A percentile compares a stretch with the other conserved stretches of the same genome.
These are phyloP conservation scores for Prunus padus DNA, from an alignment of 306 rosid genomes.

Conservation along the genomic window DNA sequence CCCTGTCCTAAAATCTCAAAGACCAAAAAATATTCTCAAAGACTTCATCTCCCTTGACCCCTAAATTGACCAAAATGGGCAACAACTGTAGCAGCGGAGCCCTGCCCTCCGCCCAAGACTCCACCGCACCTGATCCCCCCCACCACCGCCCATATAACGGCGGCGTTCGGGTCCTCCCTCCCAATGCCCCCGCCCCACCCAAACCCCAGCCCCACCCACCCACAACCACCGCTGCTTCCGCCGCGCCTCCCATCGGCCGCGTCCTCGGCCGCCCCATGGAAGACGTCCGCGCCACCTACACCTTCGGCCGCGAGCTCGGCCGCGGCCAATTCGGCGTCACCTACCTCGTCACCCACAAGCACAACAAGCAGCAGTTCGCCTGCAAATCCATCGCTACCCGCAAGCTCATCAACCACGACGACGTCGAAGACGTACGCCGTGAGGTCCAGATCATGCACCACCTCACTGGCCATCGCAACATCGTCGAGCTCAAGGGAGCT, in stretches of 20 bases:
- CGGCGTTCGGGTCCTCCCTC: conserved; percentile 47
- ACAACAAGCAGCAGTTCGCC: conserved; percentile 68
- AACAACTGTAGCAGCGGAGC: conserved; percentile 48
- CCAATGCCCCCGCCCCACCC: conserved; percentile 31
- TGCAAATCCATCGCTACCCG: conserved; percentile 91
- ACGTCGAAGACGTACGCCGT: conserved; percentile 79
- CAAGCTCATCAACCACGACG: conserved; percentile 69
- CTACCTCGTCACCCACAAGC: conserved; percentile 70
- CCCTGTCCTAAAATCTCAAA: not conserved
- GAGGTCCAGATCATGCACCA: conserved; percentile 99
- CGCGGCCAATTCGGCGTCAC: conserved; percentile 97
- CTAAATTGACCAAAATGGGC: conserved; percentile 46
- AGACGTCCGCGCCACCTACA: conserved; percentile 67
- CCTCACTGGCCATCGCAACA: conserved; percentile 88
- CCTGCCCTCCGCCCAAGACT: conserved; percentile 29
- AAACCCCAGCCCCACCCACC: conserved; percentile 8
- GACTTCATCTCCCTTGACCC: conserved; percentile 21
- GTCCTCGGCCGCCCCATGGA: conserved; percentile 79
- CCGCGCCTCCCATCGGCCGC: conserved; percentile 47
- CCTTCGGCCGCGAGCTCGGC: conserved; percentile 92
- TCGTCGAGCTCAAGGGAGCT: conserved; percentile 86
- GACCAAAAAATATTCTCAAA: not conserved
- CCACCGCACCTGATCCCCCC: conserved; percentile 6
- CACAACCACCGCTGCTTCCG: conserved; percentile 1
- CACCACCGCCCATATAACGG: conserved; percentile 26